phyloP scores from a whole-genome alignment of 345 rosid species.

The Ricinus communis region DNA sequence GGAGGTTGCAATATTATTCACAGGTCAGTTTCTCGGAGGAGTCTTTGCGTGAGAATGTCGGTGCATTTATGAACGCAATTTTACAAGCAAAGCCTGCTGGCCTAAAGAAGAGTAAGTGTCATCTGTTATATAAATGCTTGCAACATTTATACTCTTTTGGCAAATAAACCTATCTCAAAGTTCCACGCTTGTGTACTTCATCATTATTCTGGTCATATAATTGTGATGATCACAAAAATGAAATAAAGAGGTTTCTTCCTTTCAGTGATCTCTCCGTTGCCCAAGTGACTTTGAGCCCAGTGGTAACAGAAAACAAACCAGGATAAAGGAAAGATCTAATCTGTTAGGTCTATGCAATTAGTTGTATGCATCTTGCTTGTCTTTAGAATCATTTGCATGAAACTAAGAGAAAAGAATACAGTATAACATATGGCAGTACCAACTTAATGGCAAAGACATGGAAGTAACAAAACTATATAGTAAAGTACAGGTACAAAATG shows the following conservation, averaged over 20 bases:
- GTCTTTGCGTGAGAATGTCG: constrained; percentile 71
- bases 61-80: constrained; percentile 92
- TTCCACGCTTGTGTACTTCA: not conserved
- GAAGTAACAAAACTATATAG: not conserved
- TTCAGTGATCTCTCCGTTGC: not conserved
- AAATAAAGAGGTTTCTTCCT: not conserved
- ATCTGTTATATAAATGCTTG: constrained; percentile 4
- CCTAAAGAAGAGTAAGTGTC: constrained; percentile 78
- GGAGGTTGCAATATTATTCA: constrained; percentile 12
- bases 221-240: not conserved
- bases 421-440: too few species aligned
- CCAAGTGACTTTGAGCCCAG: not conserved
- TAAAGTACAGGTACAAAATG: not conserved
- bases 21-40: constrained; percentile 77
- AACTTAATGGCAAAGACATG: not conserved
- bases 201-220: not conserved
- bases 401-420: not conserved
- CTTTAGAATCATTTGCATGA: not conserved
- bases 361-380: not conserved
- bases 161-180: not conserved
- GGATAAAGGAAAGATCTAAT: not conserved
- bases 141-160: not conserved
- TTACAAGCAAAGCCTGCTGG: constrained; percentile 92
- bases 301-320: not conserved
- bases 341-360: not conserved